Evolutionary conservation across 1,284 basidiomycete genomes (phyloP).

Genomic region (Xerocomus minutiporus): DNA sequence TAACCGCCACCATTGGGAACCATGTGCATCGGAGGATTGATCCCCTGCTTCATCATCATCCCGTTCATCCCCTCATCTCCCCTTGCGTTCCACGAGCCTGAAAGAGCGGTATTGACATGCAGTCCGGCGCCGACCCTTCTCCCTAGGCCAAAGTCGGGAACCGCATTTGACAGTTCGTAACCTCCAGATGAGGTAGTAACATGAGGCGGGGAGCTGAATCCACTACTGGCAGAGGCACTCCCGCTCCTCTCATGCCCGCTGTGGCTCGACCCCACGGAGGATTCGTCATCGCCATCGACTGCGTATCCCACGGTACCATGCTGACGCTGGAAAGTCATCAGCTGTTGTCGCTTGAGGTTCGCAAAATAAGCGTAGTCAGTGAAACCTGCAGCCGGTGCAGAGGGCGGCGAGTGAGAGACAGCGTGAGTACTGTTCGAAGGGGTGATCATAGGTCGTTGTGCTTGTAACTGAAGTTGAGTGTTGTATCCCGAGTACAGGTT

Average conservation of each 20-base stretch:
- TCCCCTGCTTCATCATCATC: conserved; percentile 34
- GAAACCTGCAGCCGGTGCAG: conserved; percentile 16
- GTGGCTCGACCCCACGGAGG: conserved; percentile 37
- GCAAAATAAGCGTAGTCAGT: conserved; percentile 32
- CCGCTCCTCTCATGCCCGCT: conserved; percentile 37
- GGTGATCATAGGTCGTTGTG: conserved; percentile 32
- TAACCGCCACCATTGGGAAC: conserved; percentile 36
- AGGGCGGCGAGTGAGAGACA: conserved; percentile 16
- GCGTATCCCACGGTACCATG: conserved; percentile 26
- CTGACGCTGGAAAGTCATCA: conserved; percentile 29
- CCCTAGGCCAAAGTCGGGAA: conserved; percentile 23
- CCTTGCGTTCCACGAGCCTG: conserved; percentile 26
- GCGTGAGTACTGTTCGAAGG: conserved; percentile 34
- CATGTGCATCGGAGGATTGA: conserved; percentile 35
- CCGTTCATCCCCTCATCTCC: conserved; percentile 32
- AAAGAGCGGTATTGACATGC: conserved; percentile 27
- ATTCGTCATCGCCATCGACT: conserved; percentile 40
- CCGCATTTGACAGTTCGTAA: conserved; percentile 37
- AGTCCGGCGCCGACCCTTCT: conserved; percentile 26
- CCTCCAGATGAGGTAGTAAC: conserved; percentile 21
- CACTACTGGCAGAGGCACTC: conserved; percentile 36
- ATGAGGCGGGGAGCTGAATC: conserved; percentile 34
- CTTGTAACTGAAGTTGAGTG: conserved; percentile 25
- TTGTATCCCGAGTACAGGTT: conserved; percentile 33
- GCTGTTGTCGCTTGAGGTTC: conserved; percentile 35